Evolutionary conservation across 306 rosid species (phyloP).

Genomic region (Medicago arabica): DNA sequence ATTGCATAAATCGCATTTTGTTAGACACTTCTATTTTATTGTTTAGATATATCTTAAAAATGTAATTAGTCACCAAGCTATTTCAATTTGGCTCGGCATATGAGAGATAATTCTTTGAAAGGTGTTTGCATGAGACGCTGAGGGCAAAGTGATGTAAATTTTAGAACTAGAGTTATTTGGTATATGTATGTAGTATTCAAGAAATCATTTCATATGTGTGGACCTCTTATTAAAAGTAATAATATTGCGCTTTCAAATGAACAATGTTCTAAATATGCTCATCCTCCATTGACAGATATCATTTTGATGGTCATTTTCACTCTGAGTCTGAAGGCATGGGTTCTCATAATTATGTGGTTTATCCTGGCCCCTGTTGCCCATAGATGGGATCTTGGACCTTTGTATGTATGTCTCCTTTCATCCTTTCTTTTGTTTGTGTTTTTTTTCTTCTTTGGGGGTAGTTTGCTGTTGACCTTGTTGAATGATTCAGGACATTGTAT

Average conservation of each 20-base stretch:
- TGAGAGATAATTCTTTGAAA: constrained; percentile 14
- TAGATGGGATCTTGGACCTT: constrained; percentile 85
- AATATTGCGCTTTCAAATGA: constrained; percentile 29
- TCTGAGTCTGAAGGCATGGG: constrained; percentile 84
- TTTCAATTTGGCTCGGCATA: constrained; percentile 17
- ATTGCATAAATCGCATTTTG: constrained; percentile 36
- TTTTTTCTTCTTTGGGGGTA: neutral
- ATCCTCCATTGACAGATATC: constrained; percentile 69
- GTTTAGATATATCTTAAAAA: constrained; percentile 15
- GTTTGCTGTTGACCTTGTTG: neutral
- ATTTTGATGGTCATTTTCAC: constrained; percentile 87
- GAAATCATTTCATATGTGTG: constrained; percentile 24
- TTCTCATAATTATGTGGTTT: constrained; percentile 77
- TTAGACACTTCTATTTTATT: neutral
- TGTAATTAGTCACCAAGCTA: constrained; percentile 3
- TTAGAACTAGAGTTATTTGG: constrained; percentile 13
- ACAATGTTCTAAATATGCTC: constrained; percentile 44
- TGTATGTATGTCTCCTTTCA: constrained; percentile 68
- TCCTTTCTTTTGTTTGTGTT: neutral
- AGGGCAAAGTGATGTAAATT: constrained; percentile 17
- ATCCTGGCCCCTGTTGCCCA: constrained; percentile 90
- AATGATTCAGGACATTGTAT: constrained; percentile 10
- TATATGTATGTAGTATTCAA: constrained; percentile 6
- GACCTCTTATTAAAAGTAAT: constrained; percentile 1
- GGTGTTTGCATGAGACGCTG: constrained; percentile 20